A percentile compares a stretch with the other conserved stretches of the same genome.
These are phyloP conservation scores for Pichia sp. DNA, from an alignment of 1,139 yeast genomes.

Conservation along the genomic window DNA sequence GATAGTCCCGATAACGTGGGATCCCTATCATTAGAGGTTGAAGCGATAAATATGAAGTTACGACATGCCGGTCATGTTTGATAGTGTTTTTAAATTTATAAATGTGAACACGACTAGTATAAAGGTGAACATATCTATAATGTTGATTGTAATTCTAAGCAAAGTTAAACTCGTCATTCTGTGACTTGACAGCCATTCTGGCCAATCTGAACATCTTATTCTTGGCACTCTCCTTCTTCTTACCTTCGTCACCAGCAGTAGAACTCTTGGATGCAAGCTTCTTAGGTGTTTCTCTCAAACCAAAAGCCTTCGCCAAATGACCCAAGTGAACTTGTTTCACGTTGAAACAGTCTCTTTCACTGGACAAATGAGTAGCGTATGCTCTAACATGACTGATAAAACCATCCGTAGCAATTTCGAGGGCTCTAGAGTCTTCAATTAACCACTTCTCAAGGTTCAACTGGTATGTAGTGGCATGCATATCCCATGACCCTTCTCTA, in stretches of 20 bases:
- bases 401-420: slow-evolving; percentile 50
- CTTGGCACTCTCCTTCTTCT: slow-evolving; percentile 53
- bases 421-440: slow-evolving; percentile 55
- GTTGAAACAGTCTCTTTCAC: slow-evolving; percentile 74
- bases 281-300: slow-evolving; percentile 90
- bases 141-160: slow-evolving; percentile 14
- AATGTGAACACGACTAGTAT: too few species aligned
- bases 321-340: slow-evolving; percentile 83
- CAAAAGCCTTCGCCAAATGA: slow-evolving; percentile 92
- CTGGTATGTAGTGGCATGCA: slow-evolving; percentile 96
- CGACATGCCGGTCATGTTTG: too few species aligned
- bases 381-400: slow-evolving; percentile 90
- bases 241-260: slow-evolving; percentile 35
- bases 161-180: slow-evolving; percentile 70
- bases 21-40: too few species aligned
- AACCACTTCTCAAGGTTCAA: slow-evolving; percentile 84
- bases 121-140: too few species aligned
- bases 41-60: too few species aligned
- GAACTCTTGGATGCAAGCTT: slow-evolving; percentile 32
- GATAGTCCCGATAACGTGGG: too few species aligned
- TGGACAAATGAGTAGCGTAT: slow-evolving; percentile 86
- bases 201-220: slow-evolving; percentile 78
- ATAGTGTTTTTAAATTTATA: too few species aligned
- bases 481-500: slow-evolving; percentile 63
- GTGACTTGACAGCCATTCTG: slow-evolving; percentile 54